Percentiles rank a stretch among this genome's conserved stretches.
These are phyloP conservation scores for Backusella mclennaniae DNA, from an alignment of 192 early-diverging fungal genomes.

Conservation along the genomic window DNA sequence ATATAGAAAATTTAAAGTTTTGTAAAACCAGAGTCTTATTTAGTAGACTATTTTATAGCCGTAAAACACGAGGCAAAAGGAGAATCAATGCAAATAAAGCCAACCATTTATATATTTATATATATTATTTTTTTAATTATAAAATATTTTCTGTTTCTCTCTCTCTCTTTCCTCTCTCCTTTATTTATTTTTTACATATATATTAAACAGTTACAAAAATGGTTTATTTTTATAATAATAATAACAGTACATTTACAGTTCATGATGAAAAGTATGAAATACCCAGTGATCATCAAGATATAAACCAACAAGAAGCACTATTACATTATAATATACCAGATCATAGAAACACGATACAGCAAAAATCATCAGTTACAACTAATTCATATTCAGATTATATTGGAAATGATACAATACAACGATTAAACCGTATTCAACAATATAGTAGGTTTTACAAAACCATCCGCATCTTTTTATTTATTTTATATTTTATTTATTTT, in stretches of 20 bases:
- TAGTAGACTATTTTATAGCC: background rate
- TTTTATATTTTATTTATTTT: background rate
- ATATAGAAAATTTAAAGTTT: too few species aligned
- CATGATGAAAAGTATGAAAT: slow-evolving; percentile 4
- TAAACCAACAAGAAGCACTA: background rate
- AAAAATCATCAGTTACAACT: background rate
- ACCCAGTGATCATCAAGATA: background rate
- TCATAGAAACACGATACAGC: background rate
- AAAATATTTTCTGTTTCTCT: background rate
- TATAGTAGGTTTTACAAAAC: background rate
- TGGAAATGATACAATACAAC: background rate
- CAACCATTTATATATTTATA: background rate
- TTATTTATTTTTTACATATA: background rate
- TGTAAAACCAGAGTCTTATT: too few species aligned
- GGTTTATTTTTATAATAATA: background rate
- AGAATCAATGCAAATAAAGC: background rate
- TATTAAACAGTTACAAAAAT: background rate
- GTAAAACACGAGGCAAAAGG: background rate
- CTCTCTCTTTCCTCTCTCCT: background rate
- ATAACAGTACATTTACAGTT: background rate
- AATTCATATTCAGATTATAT: background rate
- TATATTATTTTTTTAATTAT: background rate
- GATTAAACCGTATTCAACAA: slow-evolving; percentile 1
- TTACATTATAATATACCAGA: background rate
- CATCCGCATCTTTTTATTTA: background rate